These are phyloP conservation scores for carrot (Daucus carota) DNA, from an alignment of 129 eudicot species.

Conservation along the genomic window DH1_v3.0 NC_030389.2:1785501-1786000, in stretches of 20 bases:
- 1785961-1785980: neutral
- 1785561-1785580: neutral
- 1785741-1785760: slow-evolving; percentile 51
- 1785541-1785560: neutral
- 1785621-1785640: neutral
- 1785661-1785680: neutral
- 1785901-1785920: neutral
- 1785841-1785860: neutral
- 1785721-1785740: slow-evolving; percentile 79
- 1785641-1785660: neutral
- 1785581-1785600: no score
- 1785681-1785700: slow-evolving; percentile 51
- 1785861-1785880: neutral
- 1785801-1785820: slow-evolving; percentile 61
- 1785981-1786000: neutral
- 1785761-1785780: slow-evolving; percentile 42
- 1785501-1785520: neutral
- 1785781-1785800: slow-evolving; percentile 73
- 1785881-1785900: neutral
- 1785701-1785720: slow-evolving; percentile 50
- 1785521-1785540: neutral
- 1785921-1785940: neutral
- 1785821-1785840: slow-evolving; percentile 12
- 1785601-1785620: no score
- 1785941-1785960: neutral